These are phyloP conservation scores for Naganishia sp. DNA, from an alignment of 1,284 basidiomycete genomes.

Conservation along the genomic window DNA sequence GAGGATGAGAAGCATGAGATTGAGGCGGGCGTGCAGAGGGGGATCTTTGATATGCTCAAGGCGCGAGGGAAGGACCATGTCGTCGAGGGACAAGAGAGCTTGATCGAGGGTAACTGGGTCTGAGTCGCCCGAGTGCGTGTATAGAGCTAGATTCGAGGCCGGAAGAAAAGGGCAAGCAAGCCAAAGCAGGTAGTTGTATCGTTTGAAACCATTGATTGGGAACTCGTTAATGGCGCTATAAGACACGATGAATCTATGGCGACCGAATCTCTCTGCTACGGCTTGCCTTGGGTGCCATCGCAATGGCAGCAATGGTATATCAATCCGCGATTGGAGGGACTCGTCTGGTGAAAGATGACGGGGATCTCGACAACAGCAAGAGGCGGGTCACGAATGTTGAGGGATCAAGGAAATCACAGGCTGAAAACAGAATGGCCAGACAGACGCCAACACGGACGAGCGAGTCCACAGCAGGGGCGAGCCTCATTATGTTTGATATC, in stretches of 20 bases:
- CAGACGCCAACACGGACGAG: not conserved
- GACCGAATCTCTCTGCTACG: too few species aligned
- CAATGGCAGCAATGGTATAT: not conserved
- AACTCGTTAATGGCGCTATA: not conserved
- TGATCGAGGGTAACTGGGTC: slow-evolving; percentile 21
- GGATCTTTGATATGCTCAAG: slow-evolving; percentile 29
- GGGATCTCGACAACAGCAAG: not conserved
- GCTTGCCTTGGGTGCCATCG: not conserved
- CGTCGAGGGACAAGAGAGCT: slow-evolving; percentile 22
- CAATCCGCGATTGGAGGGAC: not conserved
- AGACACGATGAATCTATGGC: not conserved
- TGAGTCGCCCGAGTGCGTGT: not conserved
- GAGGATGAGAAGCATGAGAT: slow-evolving; percentile 25
- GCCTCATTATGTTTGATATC: slow-evolving; percentile 31
- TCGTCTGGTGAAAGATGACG: too few species aligned
- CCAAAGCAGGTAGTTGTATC: not conserved
- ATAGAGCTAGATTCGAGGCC: not conserved
- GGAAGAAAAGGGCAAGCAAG: not conserved
- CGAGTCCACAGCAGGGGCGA: not conserved
- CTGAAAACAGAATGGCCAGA: not conserved
- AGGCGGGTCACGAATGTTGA: not conserved
- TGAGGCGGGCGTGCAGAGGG: slow-evolving; percentile 19
- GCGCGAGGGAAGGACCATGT: slow-evolving; percentile 14
- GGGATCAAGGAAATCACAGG: slow-evolving; percentile 10
- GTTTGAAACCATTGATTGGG: not conserved